phyloP scores from a whole-genome alignment of 108 stramenopile species.

The Schizochytrium sp. region DNA sequence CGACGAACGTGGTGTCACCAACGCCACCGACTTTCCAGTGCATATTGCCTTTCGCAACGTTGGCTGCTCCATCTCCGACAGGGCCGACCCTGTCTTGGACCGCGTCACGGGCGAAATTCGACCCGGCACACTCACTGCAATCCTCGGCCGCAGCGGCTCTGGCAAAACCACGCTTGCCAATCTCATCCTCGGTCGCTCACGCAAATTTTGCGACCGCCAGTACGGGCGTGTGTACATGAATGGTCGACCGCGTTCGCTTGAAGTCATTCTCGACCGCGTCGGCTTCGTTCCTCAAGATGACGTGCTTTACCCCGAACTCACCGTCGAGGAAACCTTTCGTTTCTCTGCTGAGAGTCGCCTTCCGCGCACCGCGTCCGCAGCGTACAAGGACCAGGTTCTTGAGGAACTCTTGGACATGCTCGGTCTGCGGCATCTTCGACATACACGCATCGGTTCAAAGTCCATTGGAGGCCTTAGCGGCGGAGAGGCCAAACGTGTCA shows the following conservation, averaged over 20 bases:
- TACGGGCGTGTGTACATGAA: background rate
- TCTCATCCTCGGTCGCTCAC: background rate
- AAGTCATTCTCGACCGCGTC: background rate
- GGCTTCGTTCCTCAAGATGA: constrained; percentile 47
- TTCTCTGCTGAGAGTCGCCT: constrained; percentile 30
- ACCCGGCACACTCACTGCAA: background rate
- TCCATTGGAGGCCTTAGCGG: constrained; percentile 18
- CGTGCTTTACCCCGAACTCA: constrained; percentile 32
- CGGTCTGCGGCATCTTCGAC: background rate
- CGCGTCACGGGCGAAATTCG: background rate
- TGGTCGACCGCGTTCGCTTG: background rate
- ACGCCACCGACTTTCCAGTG: background rate
- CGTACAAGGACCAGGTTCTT: background rate
- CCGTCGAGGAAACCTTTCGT: constrained; percentile 23
- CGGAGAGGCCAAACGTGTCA: constrained; percentile 36
- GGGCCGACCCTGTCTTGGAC: background rate
- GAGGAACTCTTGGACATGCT: background rate
- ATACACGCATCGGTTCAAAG: background rate
- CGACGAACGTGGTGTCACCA: background rate
- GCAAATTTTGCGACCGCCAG: background rate
- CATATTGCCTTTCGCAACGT: constrained; percentile 1
- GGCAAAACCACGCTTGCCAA: background rate
- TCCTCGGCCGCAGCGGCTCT: background rate
- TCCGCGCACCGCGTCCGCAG: background rate
- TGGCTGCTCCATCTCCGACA: background rate